Base-by-base conservation (phyloP, 164 flowering plant genomes). In the Stephania yunnanensis region DNA sequence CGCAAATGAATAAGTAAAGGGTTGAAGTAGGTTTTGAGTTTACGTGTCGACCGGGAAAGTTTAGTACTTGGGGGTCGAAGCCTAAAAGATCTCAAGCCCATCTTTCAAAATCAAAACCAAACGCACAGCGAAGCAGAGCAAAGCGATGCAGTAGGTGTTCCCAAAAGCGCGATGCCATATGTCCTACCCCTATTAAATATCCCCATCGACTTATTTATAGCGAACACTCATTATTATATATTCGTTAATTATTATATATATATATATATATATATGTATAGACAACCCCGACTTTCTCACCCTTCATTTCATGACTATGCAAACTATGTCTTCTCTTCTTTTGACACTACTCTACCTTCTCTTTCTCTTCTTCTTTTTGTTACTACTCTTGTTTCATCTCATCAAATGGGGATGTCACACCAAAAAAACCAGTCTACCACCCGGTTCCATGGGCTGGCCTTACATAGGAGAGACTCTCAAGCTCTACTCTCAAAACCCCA, bases 381-480 rank as follows among this genome's bases (percentile, higher is more conserved):
- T 75, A 1, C 76, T 48, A 4, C 7, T n/a, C 6, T 50, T 29
- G 44, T 31, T 44, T 30, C 36, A 22, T 15, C 6, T 46, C 48
- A 71, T 46, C 48, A 71, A 72, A 78, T 76, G 82, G 80, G 77
- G 71, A 9, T 70, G 19, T 55, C 19, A 42, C 11, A 19, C 69
- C 44, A 63, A 46, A 12, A 36, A 76, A 72, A 84, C 81, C 12
- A 83, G 78, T 46, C 81, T 91, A 6, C 97, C 97, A 1, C 97
- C 98, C 48, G 98, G 98, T 46, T 91, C 98, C 13, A 84, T 91
- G 94, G 98, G 95, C 5, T 93, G 93, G 96, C 98, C 98, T 72
- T 93, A 91, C 65, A 77, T 93, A 6, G 98, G 98, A 31, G 98
- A 93, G 75, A 93, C 96, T 0, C 86, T 90, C 81, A 83, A 83